Conservation (phyloP, 2,329 filamentous ascomycete species). For the Phaeoacremonium minimum region DNA sequence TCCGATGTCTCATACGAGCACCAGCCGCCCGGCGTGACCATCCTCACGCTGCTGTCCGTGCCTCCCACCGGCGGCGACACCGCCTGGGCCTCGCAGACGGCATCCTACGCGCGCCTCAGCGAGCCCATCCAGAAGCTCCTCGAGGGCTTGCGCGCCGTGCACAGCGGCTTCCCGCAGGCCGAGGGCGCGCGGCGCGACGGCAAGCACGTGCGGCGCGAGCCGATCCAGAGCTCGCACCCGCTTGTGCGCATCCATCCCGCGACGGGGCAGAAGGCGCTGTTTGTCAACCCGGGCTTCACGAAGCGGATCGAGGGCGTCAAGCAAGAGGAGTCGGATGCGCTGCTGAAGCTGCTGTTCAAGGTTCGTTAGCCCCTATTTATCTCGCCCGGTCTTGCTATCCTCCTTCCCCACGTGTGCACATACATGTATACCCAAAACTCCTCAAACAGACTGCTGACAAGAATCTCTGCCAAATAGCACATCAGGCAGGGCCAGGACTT, state of each 20-base stretch:
- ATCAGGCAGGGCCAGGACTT: slow-evolving; percentile 56
- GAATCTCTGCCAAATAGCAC: slow-evolving; percentile 23
- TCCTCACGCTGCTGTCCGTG: slow-evolving; percentile 30
- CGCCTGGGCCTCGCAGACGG: slow-evolving; percentile 29
- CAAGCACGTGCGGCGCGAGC: slow-evolving; percentile 51
- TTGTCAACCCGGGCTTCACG: slow-evolving; percentile 20
- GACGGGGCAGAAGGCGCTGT: slow-evolving; percentile 20
- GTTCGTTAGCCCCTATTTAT: slow-evolving; percentile 9
- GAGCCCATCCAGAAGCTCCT: slow-evolving; percentile 28
- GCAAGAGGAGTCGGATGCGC: slow-evolving; percentile 60
- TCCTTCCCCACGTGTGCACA: too few species aligned
- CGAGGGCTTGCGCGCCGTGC: slow-evolving; percentile 30
- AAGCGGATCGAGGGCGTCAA: slow-evolving; percentile 56
- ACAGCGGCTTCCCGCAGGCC: slow-evolving; percentile 31
- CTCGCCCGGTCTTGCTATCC: neutral
- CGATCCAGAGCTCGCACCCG: slow-evolving; percentile 61
- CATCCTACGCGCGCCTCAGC: slow-evolving; percentile 29
- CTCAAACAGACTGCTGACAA: too few species aligned
- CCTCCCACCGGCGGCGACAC: slow-evolving; percentile 32
- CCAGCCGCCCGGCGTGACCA: slow-evolving; percentile 34
- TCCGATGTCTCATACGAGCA: slow-evolving; percentile 37
- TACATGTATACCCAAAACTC: too few species aligned
- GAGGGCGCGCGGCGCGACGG: slow-evolving; percentile 26
- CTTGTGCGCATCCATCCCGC: slow-evolving; percentile 62
- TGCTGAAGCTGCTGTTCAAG: slow-evolving; percentile 67